Base-by-base conservation (phyloP, 2,329 filamentous ascomycete species). In the Sphaerulina vaccinii region DNA sequence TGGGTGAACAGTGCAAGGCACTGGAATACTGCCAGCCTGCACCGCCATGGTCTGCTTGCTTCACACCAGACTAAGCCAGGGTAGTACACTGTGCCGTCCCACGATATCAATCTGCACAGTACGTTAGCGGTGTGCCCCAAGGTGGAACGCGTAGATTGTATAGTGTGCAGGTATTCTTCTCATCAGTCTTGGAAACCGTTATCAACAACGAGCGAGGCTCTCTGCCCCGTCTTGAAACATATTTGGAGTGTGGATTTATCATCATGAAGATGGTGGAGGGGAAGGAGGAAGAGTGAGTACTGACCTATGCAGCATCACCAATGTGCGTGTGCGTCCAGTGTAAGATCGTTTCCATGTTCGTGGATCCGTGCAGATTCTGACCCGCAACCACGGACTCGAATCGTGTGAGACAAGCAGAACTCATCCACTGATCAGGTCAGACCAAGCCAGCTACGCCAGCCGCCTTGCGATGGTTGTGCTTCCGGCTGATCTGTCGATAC, bases 201-300 rank as follows among this genome's bases (percentile, higher is more conserved):
- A 39, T 48, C 45, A 48, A 48, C 45, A 48, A 48, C 36, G 54
- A 57, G 38, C 49, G 40, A 57, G 51, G 49, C 57, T 62, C 62
- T 65, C 55, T 49, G 64, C 58, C 62, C 62, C 64, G 64, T 66
- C 64, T 66, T 66, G 64, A 66, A 66, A 66, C 62, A 66, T 66
- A 59, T 60, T 64, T 57, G 54, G 51, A 52, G 56, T 57, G 45
- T 48, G 45, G 55, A 60, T 45, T 49, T 59, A 53, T 65, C 63
- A 65, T 65, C 62, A 63, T 51, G 27, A 47, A 49, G 49, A 35
- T 15, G 37, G 32, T 21, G 18, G 11, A 18, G 11, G 29, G 11
- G 16, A 23, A 16, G 10, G 32, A 40, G 33, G 13, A 32, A 10
- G 27, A 29, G 10, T 19, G n/a, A 7, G 15, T 16, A 56, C 55